Base-by-base conservation (phyloP, 1,284 basidiomycete species). In the Dichomitus squalens region DNA sequence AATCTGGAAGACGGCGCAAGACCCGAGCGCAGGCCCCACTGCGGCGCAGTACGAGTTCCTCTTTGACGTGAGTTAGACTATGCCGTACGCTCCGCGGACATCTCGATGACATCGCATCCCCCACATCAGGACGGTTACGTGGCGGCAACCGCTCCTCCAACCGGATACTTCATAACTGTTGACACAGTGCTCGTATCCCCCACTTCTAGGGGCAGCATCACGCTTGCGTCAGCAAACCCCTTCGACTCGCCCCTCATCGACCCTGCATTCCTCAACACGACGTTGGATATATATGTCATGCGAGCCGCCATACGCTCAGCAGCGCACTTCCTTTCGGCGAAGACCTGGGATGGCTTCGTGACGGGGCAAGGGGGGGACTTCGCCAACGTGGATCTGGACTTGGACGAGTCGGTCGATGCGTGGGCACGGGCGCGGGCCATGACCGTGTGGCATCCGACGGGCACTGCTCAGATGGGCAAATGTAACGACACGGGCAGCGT, bases 221-320 rank as follows among this genome's bases (percentile, higher is more conserved):
- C 55, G 16, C 46, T 57, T 9, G 20, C 34, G 7, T 74, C 73
- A 6, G 65, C 65, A 16, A 66, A 76, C 58, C 75, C 79, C 0
- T 76, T 79, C 50, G 72, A 68, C 18, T 49, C 63, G 18, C 79
- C 79, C 0, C 34, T 73, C 18, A 75, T 81, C 53, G 66, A 80
- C 61, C 73, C 74, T 5, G 66, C 63, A 5, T 68, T 74, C 36
- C 60, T 78, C 36, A 61, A 59, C 16, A 66, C 73, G 3, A 63
- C 71, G 7, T 75, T 76, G 49, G 79, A 80, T 59, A 61, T 75
- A 16, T 66, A 68, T 49, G 66, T 69, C 0, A 66, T 76, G 58
- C 66, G 68, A 1, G 68, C 75, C 52, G 70, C 70, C 1, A 59
- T 78, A 52, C 71, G 72, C 51, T 63, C 63, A 9, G 63, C 66